Base-by-base conservation (phyloP, 2,329 filamentous ascomycete genomes). In the Hypomyces perniciosus region DNA sequence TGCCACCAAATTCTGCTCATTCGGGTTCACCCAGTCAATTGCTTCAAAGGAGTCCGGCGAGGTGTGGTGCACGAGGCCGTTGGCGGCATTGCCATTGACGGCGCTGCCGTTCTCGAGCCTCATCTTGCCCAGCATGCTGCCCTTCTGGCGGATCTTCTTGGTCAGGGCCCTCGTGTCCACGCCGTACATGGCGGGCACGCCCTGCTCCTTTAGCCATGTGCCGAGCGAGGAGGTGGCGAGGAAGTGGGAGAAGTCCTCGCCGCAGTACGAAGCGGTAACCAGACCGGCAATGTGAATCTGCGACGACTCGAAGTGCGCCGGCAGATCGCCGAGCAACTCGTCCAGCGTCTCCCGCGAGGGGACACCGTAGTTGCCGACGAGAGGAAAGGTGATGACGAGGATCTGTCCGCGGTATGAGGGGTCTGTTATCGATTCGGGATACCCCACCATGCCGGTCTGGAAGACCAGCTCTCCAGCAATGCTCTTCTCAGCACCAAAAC, bases 401-500 rank as follows among this genome's bases (percentile, higher is more conserved):
- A 99, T 96, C 75, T 99, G 92, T 56, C 88, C 88, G 45, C 87
- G 85, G 72, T 93, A 92, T 45, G 88, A 92, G 59, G 88, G 88
- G 66, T 93, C 88, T 54, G 88, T 92, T 62, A 93, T 79, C 44
- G 86, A 95, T 77, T 99, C 93, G 39, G 93, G 91, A 69, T 99
- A 99, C 65, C 93, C 93, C 62, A 97, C 93, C 91, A 97, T 96
- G 72, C 93, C 93, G 52, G 93, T 99, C 80, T 97, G 92, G 77
- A 99, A 99, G 73, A 99, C 93, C 68, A 99, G 79, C 78, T 99
- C 93, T 70, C 93, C 93, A 59, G 92, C 88, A 65, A 95, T 84
- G 75, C 89, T 96, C 80, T 91, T 96, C 65, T 89, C 80, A 57
- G 92, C 91, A 72, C 93, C 93, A 68, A 99, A 99, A 80, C 90